Base-by-base conservation (phyloP, 2,329 filamentous ascomycete species). In the Aspergillus fumigatiaffinis region DNA sequence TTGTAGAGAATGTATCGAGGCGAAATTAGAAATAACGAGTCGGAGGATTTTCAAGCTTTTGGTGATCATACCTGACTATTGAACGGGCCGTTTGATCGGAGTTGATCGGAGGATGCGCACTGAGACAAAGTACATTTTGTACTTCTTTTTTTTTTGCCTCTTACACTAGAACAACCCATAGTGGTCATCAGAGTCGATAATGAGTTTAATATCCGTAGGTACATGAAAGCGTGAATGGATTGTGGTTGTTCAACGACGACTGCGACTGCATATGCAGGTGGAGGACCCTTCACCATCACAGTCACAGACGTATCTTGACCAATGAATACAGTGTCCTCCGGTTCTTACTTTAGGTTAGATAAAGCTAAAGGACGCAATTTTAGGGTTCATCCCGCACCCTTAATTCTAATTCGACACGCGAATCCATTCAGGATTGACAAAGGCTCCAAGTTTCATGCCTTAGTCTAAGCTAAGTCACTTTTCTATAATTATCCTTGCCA, bases 61-160 rank as follows among this genome's bases (percentile, higher is more conserved):
- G 20, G 32, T 7, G 42, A 20, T 23, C 42, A 9, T 21, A 47
- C 44, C 23, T 21, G 44, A 47, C 44, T 26, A 25, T 47, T 47
- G 44, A n/a, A 50, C 25, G 25, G 50, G 29, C 55, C 56, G 53
- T 59, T 60, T 62, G 60, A 49, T 55, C 50, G 49, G 52, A 57
- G 26, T 60, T 62, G 58, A 51, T 55, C 44, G 49, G 52, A 57
- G 32, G 49, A 52, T 52, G 51, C 48, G n/a, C 25, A 23, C 47
- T 25, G 42, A 25, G 50, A 20, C 32, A 48, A 52, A 35, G 54
- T 50, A 52, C 42, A 41, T 23, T 54, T 28, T 47, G 42, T 42
- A n/a, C 25, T 44, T 32, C 4, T 12, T 49, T 50, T 9, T 17
- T 4, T 6, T 28, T 2, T 9, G 23, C 23, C 10, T 3, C 10